These are phyloP conservation scores for Fusarium oxysporum DNA, from an alignment of 2,329 filamentous ascomycete genomes.

Conservation along the genomic window DNA sequence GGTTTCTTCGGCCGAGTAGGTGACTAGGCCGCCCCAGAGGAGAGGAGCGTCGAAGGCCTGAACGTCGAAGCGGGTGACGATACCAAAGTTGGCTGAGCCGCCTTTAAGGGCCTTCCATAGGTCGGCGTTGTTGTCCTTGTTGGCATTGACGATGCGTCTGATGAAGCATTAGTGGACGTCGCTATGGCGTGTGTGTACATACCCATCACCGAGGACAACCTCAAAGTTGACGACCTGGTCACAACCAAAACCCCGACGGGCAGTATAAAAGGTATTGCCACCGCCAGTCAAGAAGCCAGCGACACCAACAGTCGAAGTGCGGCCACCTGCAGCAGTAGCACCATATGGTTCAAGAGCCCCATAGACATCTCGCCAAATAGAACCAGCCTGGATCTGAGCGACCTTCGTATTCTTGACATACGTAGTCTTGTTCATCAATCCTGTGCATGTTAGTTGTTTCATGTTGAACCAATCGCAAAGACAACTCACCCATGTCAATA, in stretches of 20 bases:
- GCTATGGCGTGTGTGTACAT: fast-evolving
- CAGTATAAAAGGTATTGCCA: constrained; percentile 35
- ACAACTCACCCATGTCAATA: constrained; percentile 8
- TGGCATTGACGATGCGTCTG: constrained; percentile 13
- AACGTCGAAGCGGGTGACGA: constrained; percentile 36
- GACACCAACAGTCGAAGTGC: constrained; percentile 38
- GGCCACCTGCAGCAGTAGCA: constrained; percentile 14
- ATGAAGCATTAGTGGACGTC: neutral
- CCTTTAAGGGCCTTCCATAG: constrained; percentile 32
- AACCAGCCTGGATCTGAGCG: constrained; percentile 9
- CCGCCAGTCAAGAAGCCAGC: constrained; percentile 46
- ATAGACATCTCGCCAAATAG: constrained; percentile 18
- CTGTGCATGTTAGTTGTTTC: neutral
- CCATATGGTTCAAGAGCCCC: constrained; percentile 4
- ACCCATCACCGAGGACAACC: constrained; percentile 51
- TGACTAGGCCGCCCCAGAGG: constrained; percentile 33
- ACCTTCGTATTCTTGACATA: constrained; percentile 14
- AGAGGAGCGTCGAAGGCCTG: constrained; percentile 29
- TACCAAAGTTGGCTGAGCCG: constrained; percentile 31
- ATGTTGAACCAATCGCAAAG: neutral
- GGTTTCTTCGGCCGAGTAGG: constrained; percentile 18
- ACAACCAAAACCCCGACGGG: constrained; percentile 43
- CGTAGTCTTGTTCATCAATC: constrained; percentile 21
- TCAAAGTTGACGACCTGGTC: constrained; percentile 58
- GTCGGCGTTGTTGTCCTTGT: constrained; percentile 30